Evolutionary conservation across 106 monocot genomes (phyloP).

Genomic region (Ottelia alismoides): DNA sequence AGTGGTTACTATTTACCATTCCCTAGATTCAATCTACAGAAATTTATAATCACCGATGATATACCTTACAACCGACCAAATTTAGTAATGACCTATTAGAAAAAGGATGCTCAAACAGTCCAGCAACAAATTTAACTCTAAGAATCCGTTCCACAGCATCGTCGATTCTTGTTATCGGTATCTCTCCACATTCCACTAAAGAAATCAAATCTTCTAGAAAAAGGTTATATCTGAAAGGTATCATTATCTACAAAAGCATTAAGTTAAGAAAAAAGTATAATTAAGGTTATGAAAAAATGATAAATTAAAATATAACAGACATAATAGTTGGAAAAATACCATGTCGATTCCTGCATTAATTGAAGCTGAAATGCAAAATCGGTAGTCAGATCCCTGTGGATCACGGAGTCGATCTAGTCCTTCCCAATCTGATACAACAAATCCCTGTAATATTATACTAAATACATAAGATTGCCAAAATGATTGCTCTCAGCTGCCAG

Average conservation of each 20-base stretch:
- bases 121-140: constrained; percentile 78
- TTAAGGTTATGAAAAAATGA: constrained; percentile 1
- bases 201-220: constrained; percentile 63
- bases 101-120: constrained; percentile 83
- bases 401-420: constrained; percentile 69
- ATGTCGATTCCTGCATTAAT: constrained; percentile 92
- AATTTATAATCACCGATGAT: background rate
- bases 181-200: constrained; percentile 67
- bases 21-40: background rate
- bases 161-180: constrained; percentile 71
- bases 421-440: constrained; percentile 82
- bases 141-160: constrained; percentile 83
- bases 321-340: constrained; percentile 23
- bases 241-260: constrained; percentile 52
- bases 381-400: constrained; percentile 70
- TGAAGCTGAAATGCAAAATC: constrained; percentile 57
- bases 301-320: background rate
- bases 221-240: constrained; percentile 55
- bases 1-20: background rate
- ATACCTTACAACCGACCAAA: constrained; percentile 67
- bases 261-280: background rate
- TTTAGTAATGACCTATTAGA: constrained; percentile 55
- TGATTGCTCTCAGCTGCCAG: too few species aligned
- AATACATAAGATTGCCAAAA: too few species aligned
- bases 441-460: constrained; percentile 43